phyloP scores from a whole-genome alignment of 768 basidiomycete genomes.

The Macrocybe gigantea region DNA sequence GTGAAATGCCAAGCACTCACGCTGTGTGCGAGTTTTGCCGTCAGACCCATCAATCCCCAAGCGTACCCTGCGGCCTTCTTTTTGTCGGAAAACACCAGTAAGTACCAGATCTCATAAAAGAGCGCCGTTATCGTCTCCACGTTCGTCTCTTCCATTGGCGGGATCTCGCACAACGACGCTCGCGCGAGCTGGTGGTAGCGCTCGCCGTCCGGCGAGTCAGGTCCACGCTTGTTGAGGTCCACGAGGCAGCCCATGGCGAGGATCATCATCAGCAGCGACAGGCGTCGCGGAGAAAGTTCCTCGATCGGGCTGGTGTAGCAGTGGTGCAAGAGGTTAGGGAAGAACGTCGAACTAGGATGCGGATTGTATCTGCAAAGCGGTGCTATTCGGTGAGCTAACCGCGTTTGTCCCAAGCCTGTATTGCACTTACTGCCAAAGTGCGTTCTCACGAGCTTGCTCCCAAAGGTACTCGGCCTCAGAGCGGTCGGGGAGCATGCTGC shows the following conservation, averaged over 20 bases:
- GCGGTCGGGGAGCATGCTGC: conserved; percentile 48
- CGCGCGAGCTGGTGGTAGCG: conserved; percentile 54
- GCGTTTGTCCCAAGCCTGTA: neutral
- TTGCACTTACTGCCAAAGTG: conserved; percentile 54
- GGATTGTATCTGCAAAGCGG: conserved; percentile 47
- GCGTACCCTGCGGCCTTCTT: conserved; percentile 58
- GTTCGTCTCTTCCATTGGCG: conserved; percentile 64
- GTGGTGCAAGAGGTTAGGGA: conserved; percentile 60
- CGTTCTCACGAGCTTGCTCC: conserved; percentile 55
- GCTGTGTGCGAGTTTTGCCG: conserved; percentile 57
- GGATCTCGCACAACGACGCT: conserved; percentile 55
- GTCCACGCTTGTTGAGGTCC: conserved; percentile 42
- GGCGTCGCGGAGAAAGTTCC: conserved; percentile 54
- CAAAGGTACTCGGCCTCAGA: conserved; percentile 57
- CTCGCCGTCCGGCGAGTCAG: conserved; percentile 49
- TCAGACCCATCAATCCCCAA: conserved; percentile 51
- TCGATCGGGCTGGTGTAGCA: conserved; percentile 49
- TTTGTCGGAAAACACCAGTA: conserved; percentile 64
- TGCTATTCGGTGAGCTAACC: neutral
- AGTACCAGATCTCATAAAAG: conserved; percentile 64
- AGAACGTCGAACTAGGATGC: conserved; percentile 57
- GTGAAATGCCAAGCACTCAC: conserved; percentile 29
- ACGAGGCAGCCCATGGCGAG: conserved; percentile 65
- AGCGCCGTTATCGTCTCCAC: conserved; percentile 53
- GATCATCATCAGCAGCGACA: conserved; percentile 64